phyloP scores from a whole-genome alignment of 495 filamentous ascomycete species.

The Neurospora tetraspora region DNA sequence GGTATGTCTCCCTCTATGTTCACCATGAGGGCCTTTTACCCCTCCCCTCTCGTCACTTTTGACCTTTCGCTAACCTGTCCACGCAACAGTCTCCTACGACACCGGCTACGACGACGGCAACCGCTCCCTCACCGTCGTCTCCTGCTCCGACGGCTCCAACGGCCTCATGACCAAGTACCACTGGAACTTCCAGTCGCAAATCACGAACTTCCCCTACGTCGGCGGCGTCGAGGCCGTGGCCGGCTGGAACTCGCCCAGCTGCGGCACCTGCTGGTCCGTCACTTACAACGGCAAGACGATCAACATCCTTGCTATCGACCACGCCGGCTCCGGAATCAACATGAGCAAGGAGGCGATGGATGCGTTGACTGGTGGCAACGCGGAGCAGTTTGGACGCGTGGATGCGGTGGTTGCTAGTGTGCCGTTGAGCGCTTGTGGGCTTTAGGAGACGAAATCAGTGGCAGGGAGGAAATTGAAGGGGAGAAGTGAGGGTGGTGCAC shows the following conservation, averaged over 20 bases:
- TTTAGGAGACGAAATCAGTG: background rate
- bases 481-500: background rate
- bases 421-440: constrained; percentile 15
- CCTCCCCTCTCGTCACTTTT: background rate
- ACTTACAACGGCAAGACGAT: constrained; percentile 50
- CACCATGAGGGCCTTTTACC: too few relatives aligned
- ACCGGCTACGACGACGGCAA: constrained; percentile 43
- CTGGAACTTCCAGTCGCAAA: constrained; percentile 33
- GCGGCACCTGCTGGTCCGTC: constrained; percentile 62
- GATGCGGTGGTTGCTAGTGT: constrained; percentile 31
- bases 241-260: constrained; percentile 49
- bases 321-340: constrained; percentile 50
- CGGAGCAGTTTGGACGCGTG: constrained; percentile 44
- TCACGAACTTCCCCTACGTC: constrained; percentile 49
- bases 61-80: background rate
- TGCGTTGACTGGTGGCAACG: constrained; percentile 49
- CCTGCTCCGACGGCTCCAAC: constrained; percentile 51
- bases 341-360: constrained; percentile 58
- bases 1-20: constrained; percentile 13
- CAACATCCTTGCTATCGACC: constrained; percentile 59
- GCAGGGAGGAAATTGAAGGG: background rate
- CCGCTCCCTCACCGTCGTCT: constrained; percentile 34
- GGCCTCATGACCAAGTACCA: constrained; percentile 46
- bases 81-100: constrained; percentile 42
- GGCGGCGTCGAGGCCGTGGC: constrained; percentile 51